phyloP scores from a whole-genome alignment of 2,329 filamentous ascomycete species.

The Knoxdaviesia proteae region DNA sequence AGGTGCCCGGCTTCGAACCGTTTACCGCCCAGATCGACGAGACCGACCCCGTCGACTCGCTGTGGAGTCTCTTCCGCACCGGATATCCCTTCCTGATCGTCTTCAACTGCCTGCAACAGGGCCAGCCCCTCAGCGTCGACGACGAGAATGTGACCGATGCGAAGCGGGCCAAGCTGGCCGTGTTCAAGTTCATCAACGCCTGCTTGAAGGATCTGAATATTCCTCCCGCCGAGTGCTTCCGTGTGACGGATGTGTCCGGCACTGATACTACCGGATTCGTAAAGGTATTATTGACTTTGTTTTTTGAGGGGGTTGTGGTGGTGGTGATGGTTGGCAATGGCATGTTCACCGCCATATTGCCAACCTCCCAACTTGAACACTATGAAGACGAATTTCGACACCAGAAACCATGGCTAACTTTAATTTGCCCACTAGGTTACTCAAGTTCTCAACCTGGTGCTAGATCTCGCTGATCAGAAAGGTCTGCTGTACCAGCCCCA shows the following conservation, averaged over 20 bases:
- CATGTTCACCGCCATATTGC: background rate
- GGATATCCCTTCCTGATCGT: constrained; percentile 73
- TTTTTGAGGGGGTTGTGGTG: background rate
- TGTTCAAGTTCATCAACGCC: constrained; percentile 82
- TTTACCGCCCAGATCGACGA: constrained; percentile 53
- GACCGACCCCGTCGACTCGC: constrained; percentile 60
- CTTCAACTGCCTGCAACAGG: constrained; percentile 67
- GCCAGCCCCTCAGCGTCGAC: constrained; percentile 46
- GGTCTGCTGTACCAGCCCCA: constrained; percentile 48
- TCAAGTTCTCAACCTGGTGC: constrained; percentile 76
- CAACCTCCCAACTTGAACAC: background rate
- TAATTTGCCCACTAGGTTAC: constrained; percentile 33
- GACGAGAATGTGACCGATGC: constrained; percentile 37
- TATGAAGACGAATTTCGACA: background rate
- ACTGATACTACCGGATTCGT: constrained; percentile 95
- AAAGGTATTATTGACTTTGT: constrained; percentile 36
- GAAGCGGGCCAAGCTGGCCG: constrained; percentile 68
- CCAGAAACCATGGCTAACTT: background rate
- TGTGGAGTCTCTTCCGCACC: constrained; percentile 73
- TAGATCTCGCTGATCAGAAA: constrained; percentile 64
- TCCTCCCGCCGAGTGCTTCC: constrained; percentile 65
- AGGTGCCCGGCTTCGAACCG: constrained; percentile 64
- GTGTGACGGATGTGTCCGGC: constrained; percentile 76
- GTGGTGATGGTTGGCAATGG: background rate
- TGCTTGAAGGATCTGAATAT: constrained; percentile 70